Evolutionary conservation across 2,329 filamentous ascomycete genomes (phyloP).

Genomic region (Xylariaceae sp.): DNA sequence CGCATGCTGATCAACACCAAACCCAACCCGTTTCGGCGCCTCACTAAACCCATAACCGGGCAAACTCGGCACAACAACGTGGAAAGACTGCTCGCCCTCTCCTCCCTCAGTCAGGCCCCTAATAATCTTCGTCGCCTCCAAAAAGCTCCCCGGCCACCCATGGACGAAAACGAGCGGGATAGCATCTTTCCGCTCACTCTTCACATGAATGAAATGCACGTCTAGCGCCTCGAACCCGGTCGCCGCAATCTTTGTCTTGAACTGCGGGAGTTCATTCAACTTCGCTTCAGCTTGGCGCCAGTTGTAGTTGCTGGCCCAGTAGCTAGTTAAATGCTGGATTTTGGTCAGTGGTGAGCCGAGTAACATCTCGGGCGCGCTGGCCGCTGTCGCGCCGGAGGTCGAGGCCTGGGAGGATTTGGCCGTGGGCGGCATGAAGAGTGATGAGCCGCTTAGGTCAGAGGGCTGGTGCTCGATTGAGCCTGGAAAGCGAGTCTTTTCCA

Average conservation of each 20-base stretch:
- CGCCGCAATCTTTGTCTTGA: constrained; percentile 47
- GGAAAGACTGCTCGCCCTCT: constrained; percentile 35
- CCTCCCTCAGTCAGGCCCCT: constrained; percentile 25
- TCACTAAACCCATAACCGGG: constrained; percentile 44
- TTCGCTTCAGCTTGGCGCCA: constrained; percentile 58
- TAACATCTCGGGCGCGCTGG: constrained; percentile 40
- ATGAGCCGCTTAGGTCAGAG: not conserved
- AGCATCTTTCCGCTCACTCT: constrained; percentile 43
- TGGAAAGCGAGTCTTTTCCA: constrained; percentile 50
- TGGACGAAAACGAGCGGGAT: constrained; percentile 29
- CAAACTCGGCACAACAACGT: constrained; percentile 45
- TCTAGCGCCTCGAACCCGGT: constrained; percentile 56
- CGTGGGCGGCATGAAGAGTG: not conserved
- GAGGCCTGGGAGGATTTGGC: not conserved
- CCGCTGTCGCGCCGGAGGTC: constrained; percentile 29
- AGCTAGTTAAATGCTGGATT: constrained; percentile 52
- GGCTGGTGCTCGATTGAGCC: constrained; percentile 35
- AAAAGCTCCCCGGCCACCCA: constrained; percentile 54
- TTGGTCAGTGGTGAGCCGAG: constrained; percentile 57
- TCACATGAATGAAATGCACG: constrained; percentile 59
- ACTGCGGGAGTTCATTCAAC: constrained; percentile 60
- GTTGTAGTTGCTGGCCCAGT: constrained; percentile 57
- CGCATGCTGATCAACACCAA: constrained; percentile 53
- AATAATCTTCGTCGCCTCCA: constrained; percentile 57
- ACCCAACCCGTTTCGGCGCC: constrained; percentile 43